These are phyloP conservation scores for Puccinellia tenuiflora DNA, from an alignment of 176 grass and related monocot genomes.

Conservation along the genomic window DNA sequence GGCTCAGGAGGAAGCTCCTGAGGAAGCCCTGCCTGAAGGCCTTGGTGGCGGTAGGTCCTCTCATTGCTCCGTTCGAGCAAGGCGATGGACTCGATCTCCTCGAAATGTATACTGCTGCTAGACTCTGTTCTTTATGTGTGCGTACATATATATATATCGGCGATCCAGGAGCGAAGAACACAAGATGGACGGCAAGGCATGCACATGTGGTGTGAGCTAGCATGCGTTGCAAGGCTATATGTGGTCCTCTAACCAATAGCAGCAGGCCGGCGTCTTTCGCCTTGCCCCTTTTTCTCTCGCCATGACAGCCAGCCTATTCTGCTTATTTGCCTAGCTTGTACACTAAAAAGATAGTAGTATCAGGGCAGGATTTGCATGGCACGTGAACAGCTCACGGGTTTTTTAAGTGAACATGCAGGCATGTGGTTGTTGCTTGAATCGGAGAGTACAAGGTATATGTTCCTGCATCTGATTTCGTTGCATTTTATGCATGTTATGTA, in stretches of 20 bases:
- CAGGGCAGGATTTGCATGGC: neutral
- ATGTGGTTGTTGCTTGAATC: neutral
- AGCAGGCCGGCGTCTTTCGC: neutral
- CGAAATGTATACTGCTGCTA: neutral
- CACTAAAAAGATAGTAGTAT: neutral
- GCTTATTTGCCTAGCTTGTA: neutral
- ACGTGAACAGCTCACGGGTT: neutral
- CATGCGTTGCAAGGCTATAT: slow-evolving; percentile 26
- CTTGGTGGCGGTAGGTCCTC: slow-evolving; percentile 20
- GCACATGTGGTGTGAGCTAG: slow-evolving; percentile 49
- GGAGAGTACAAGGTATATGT: neutral
- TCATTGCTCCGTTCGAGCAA: slow-evolving; percentile 34
- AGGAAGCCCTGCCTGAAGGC: slow-evolving; percentile 59
- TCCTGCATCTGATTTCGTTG: neutral
- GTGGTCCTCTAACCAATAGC: slow-evolving; percentile 35
- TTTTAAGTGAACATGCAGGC: neutral
- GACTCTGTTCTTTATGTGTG: neutral
- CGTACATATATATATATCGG: neutral
- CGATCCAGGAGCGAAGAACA: neutral
- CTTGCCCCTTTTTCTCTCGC: slow-evolving; percentile 4
- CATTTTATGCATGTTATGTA: neutral
- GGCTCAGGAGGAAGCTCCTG: slow-evolving; percentile 45
- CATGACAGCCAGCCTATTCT: slow-evolving; percentile 21
- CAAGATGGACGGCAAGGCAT: neutral
- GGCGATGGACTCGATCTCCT: neutral